Conservation (phyloP, 2,329 filamentous ascomycete species). For the Aureobasidium sp. region DNA sequence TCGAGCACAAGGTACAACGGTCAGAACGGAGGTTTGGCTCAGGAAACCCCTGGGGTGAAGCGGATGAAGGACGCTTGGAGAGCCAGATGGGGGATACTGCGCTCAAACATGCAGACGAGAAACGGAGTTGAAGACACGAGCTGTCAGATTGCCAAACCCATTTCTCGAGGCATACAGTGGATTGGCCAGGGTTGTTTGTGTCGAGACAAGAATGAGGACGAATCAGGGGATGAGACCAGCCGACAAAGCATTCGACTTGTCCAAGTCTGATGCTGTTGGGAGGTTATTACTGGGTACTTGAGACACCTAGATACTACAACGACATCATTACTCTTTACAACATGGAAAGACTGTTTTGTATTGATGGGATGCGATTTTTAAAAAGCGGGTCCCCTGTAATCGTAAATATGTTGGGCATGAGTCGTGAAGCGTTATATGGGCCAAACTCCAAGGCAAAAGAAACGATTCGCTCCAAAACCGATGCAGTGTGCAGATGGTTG, state of each 20-base stretch:
- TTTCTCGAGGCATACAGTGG: not conserved
- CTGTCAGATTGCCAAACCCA: not conserved
- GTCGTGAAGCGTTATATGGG: not conserved
- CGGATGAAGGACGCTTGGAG: not conserved
- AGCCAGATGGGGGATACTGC: not conserved
- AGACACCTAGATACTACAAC: not conserved
- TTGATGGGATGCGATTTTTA: not conserved
- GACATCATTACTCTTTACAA: not conserved
- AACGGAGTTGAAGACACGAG: too few relatives aligned
- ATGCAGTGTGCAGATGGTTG: not conserved
- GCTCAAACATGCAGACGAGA: not conserved
- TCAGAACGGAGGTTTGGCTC: not conserved
- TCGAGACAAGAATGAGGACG: not conserved
- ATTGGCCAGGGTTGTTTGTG: not conserved
- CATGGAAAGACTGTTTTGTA: not conserved
- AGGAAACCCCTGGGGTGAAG: not conserved
- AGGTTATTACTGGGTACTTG: not conserved
- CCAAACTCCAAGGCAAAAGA: not conserved
- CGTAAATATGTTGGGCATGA: slow-evolving; percentile 3
- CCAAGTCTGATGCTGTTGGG: not conserved
- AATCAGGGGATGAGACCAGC: not conserved
- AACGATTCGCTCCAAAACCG: not conserved
- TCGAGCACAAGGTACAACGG: not conserved
- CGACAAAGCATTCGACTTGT: not conserved
- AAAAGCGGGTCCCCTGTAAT: not conserved